Conservation (phyloP, 1,284 basidiomycete genomes). For the Malassezia restricta region DNA sequence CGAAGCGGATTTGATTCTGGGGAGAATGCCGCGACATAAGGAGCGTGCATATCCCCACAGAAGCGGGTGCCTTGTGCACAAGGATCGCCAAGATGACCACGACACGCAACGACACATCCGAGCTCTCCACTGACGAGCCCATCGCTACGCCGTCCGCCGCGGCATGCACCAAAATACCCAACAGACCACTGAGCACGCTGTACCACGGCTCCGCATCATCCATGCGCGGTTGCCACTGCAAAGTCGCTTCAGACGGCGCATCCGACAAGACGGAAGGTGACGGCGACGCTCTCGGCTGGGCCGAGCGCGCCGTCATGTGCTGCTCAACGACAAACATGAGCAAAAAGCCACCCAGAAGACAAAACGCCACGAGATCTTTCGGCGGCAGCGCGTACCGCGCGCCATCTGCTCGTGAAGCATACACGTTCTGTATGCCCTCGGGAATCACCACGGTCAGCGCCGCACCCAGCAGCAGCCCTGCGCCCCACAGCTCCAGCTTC, state of each 20-base stretch:
- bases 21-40: constrained; percentile 30
- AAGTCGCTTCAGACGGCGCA: not conserved
- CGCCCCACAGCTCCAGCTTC: constrained; percentile 36
- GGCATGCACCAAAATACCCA: constrained; percentile 39
- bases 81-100: constrained; percentile 41
- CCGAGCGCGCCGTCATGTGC: constrained; percentile 5
- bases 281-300: not conserved
- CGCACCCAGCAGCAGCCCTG: constrained; percentile 40
- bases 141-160: constrained; percentile 41
- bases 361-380: constrained; percentile 26
- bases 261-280: not conserved
- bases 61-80: constrained; percentile 44
- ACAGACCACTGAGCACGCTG: constrained; percentile 26
- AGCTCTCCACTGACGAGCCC: constrained; percentile 31
- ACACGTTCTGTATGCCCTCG: constrained; percentile 24
- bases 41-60: constrained; percentile 38
- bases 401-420: not conserved
- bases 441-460: constrained; percentile 41
- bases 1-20: constrained; percentile 25
- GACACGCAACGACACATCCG: constrained; percentile 29
- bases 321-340: constrained; percentile 33
- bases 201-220: constrained; percentile 4
- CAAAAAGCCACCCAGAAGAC: constrained; percentile 35
- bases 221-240: not conserved
- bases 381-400: not conserved